Percentiles rank a stretch among this genome's conserved stretches.
phyloP scores from a whole-genome alignment of 2,329 filamentous ascomycete species.

The Aspergillus tamarii region DNA sequence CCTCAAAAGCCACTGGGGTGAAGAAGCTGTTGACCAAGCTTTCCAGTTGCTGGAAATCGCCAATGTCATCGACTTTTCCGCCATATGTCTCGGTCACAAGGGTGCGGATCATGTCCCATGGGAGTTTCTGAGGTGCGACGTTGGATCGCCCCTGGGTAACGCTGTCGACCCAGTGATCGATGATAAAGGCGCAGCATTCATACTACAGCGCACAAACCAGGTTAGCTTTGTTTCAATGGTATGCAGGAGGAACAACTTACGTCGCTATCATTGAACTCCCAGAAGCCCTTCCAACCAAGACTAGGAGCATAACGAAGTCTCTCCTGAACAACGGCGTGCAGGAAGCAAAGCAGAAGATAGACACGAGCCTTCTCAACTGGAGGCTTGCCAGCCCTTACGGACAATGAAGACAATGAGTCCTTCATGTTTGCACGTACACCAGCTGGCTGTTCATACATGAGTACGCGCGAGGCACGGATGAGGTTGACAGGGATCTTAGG shows the following conservation, averaged over 20 bases:
- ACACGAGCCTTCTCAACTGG: constrained; percentile 89
- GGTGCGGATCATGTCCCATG: constrained; percentile 93
- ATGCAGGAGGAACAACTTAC: constrained; percentile 61
- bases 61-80: constrained; percentile 93
- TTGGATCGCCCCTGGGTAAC: constrained; percentile 86
- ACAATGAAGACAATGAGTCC: constrained; percentile 85
- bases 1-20: constrained; percentile 87
- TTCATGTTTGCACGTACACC: constrained; percentile 98
- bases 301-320: constrained; percentile 90
- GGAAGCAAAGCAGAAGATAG: constrained; percentile 88
- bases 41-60: constrained; percentile 74
- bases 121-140: constrained; percentile 88
- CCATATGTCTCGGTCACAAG: constrained; percentile 94
- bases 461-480: constrained; percentile 85
- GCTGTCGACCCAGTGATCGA: constrained; percentile 89
- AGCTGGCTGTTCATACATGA: constrained; percentile 98
- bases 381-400: constrained; percentile 73
- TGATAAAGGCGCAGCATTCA: constrained; percentile 94
- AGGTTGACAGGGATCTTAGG: constrained; percentile 96
- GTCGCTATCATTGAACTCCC: constrained; percentile 99
- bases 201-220: constrained; percentile 60
- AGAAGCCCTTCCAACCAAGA: constrained; percentile 97
- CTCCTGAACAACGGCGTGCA: constrained; percentile 96
- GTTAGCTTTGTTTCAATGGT: constrained; percentile 24
- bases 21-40: constrained; percentile 76